phyloP scores from a whole-genome alignment of 2,329 filamentous ascomycete genomes.

The Fusarium temperatum region DNA sequence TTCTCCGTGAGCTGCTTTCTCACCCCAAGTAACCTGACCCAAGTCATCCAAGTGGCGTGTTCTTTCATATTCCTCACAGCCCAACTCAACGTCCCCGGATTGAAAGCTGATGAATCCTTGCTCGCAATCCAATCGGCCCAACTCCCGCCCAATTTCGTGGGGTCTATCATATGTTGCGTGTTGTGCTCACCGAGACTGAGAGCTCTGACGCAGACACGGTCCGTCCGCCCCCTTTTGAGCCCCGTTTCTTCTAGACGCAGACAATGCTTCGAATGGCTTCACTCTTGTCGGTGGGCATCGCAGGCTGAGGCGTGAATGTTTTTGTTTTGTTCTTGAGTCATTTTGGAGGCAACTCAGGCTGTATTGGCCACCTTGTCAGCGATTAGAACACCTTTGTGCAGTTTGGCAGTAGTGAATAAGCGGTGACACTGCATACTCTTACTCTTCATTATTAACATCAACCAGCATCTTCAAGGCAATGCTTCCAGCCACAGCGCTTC shows the following conservation, averaged over 20 bases:
- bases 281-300: not conserved
- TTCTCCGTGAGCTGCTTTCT: slow-evolving; percentile 40
- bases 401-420: not conserved
- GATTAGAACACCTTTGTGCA: not conserved
- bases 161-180: slow-evolving; percentile 11
- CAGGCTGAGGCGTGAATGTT: not conserved
- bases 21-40: slow-evolving; percentile 33
- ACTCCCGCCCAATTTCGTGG: slow-evolving; percentile 18
- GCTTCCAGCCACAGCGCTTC: not conserved
- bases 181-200: slow-evolving; percentile 28
- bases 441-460: not conserved
- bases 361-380: not conserved
- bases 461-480: not conserved
- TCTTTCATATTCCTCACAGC: slow-evolving; percentile 8
- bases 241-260: not conserved
- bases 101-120: not conserved
- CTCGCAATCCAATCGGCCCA: slow-evolving; percentile 30
- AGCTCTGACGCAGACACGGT: slow-evolving; percentile 26
- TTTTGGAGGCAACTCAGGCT: not conserved
- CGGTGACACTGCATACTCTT: not conserved
- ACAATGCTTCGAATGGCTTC: not conserved
- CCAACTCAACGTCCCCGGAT: slow-evolving; percentile 13
- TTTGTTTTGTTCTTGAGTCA: not conserved
- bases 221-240: slow-evolving; percentile 28
- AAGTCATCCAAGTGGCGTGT: slow-evolving; percentile 35